Evolutionary conservation across 305 asterid species (phyloP), one percentile per base, ranked within the genome.

Genomic region (Fraxinus paxiana): DNA sequence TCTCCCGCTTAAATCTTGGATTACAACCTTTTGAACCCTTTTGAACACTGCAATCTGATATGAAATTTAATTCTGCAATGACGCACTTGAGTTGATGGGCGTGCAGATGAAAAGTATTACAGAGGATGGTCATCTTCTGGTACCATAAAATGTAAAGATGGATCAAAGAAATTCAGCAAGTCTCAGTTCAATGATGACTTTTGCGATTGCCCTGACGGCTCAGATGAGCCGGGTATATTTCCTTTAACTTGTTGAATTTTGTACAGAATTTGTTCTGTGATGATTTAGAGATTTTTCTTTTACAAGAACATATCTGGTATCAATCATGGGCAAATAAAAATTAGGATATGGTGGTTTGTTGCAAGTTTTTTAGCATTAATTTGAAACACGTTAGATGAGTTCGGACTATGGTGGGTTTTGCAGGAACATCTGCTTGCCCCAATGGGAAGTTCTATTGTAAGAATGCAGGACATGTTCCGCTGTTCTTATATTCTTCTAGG

Each of bases 401-500:
- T 81, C 34, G 74, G 15, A 24, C n/a, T 1, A 69, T 69, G 81
- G 35, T 85, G 77, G 75, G 38, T 51, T 87, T 85, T 87, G 91
- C 92, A 96, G 99, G 99, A 85, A 96, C 99, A 83, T 90, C 98
- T 5, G 99, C 99, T 73, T 96, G 99, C 84, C 98, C 99, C 54
- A 88, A 72, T 51, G 99, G 98, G 81, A 94, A 79, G 77, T 96
- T 96, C 87, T 90, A 92, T 87, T 96, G 99, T 88, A 88, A 85
- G 86, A 96, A 96, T 86, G 87, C 92, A 13, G 99, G 99, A 9
- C 98, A 96, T 86, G 61, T 84, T 85, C 94, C 99, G 26, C 22
- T 90, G 41, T 69, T 85, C 61, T 22, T 96, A 81, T 92, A 84
- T 86, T 96, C 99, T 67, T 96, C 99, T 59, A 87, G 97, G 87